A percentile compares a stretch with the other conserved stretches of the same genome.
phyloP scores from a whole-genome alignment of 352 stramenopile species.

The Aphanomyces cochlioides region DNA sequence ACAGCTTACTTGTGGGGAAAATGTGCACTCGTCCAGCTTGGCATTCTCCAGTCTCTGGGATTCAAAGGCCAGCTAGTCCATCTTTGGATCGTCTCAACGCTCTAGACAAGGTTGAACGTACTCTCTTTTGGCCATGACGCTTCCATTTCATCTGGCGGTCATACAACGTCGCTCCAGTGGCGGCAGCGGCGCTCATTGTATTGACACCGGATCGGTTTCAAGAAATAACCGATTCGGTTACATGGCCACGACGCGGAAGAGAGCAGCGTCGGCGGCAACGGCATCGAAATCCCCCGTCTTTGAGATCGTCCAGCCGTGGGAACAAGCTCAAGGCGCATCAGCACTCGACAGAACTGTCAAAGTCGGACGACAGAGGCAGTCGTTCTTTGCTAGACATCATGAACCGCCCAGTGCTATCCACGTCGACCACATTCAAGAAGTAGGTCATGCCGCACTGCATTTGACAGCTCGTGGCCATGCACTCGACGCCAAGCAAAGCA shows the following conservation, averaged over 20 bases:
- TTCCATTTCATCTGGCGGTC: slow-evolving; percentile 32
- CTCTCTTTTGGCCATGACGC: slow-evolving; percentile 26
- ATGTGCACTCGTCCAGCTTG: slow-evolving; percentile 55
- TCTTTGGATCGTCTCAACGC: background rate
- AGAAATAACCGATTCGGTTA: background rate
- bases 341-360: slow-evolving; percentile 46
- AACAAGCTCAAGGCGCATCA: slow-evolving; percentile 45
- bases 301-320: slow-evolving; percentile 51
- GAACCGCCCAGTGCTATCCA: slow-evolving; percentile 50
- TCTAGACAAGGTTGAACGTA: background rate
- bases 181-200: background rate
- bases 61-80: slow-evolving; percentile 39
- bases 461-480: slow-evolving; percentile 46
- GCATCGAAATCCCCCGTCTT: slow-evolving; percentile 37
- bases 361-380: slow-evolving; percentile 53
- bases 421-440: slow-evolving; percentile 58
- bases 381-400: slow-evolving; percentile 52
- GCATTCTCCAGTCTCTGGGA: slow-evolving; percentile 43
- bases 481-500: slow-evolving; percentile 40
- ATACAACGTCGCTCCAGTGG: background rate
- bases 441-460: slow-evolving; percentile 53
- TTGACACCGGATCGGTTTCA: background rate
- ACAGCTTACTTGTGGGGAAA: slow-evolving; percentile 46
- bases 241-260: background rate
- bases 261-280: background rate